phyloP scores from a whole-genome alignment of 768 basidiomycete genomes.

The Suillus sp. region DNA sequence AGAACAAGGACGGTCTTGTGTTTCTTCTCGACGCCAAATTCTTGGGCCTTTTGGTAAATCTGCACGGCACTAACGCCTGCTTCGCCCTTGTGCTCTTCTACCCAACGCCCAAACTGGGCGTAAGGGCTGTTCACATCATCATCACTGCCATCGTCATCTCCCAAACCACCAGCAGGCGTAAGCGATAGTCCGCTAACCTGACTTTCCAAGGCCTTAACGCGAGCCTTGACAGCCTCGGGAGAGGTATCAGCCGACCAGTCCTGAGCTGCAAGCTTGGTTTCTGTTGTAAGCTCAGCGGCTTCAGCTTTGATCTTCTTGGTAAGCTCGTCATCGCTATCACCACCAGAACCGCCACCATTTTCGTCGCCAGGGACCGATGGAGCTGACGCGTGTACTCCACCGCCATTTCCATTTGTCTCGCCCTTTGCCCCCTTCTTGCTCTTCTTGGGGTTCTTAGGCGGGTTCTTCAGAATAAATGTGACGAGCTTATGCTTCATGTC shows the following conservation, averaged over 20 bases:
- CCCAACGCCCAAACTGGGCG: conserved; percentile 79
- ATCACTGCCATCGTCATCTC: conserved; percentile 87
- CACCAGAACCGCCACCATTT: conserved; percentile 39
- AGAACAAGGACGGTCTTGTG: conserved; percentile 87
- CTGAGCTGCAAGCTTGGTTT: conserved; percentile 63
- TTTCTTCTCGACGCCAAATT: conserved; percentile 91
- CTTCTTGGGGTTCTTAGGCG: conserved; percentile 86
- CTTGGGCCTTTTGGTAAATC: conserved; percentile 87
- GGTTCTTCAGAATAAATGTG: conserved; percentile 97
- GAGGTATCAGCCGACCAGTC: conserved; percentile 95
- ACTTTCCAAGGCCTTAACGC: conserved; percentile 69
- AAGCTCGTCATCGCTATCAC: conserved; percentile 84
- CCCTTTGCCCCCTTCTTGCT: conserved; percentile 39
- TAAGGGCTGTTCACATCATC: conserved; percentile 89
- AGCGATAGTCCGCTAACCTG: conserved; percentile 54
- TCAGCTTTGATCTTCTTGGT: conserved; percentile 92
- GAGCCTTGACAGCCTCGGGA: conserved; percentile 82
- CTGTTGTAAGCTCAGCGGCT: conserved; percentile 71
- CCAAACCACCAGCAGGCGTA: conserved; percentile 38
- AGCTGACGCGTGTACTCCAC: conserved; percentile 41
- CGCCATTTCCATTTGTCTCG: conserved; percentile 49
- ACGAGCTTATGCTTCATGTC: conserved; percentile 98
- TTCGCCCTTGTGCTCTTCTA: conserved; percentile 65
- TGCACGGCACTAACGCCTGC: conserved; percentile 47
- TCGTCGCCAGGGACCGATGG: conserved; percentile 43